phyloP scores from a whole-genome alignment of 257 asterid species.

The Jaltomata sinuosa region DNA sequence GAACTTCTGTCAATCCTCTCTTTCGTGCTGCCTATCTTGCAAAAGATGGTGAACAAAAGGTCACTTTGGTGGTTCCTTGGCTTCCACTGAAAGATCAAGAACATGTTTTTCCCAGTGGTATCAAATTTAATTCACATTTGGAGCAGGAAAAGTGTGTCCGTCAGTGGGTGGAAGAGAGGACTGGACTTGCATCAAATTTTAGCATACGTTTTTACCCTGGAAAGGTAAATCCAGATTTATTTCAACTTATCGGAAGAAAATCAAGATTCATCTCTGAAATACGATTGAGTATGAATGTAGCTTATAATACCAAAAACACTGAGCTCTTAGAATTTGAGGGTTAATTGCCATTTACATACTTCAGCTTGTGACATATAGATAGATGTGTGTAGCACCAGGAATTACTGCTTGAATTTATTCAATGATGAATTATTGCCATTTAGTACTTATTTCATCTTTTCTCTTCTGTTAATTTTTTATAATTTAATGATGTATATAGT shows the following conservation, averaged over 20 bases:
- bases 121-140: slow-evolving; percentile 52
- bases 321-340: background rate
- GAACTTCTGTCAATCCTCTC: slow-evolving; percentile 93
- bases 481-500: background rate
- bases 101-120: slow-evolving; percentile 65
- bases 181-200: slow-evolving; percentile 50
- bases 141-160: slow-evolving; percentile 84
- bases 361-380: background rate
- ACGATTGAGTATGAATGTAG: background rate
- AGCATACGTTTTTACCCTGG: slow-evolving; percentile 78
- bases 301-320: background rate
- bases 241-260: background rate
- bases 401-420: background rate
- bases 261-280: background rate
- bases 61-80: slow-evolving; percentile 93
- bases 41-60: slow-evolving; percentile 47
- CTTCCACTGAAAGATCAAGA: slow-evolving; percentile 69
- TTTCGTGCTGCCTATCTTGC: slow-evolving; percentile 96
- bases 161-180: slow-evolving; percentile 81
- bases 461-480: background rate
- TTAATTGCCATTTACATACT: background rate
- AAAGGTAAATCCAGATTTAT: slow-evolving; percentile 32
- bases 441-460: background rate
- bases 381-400: background rate
- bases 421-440: too few relatives aligned